Conservation (phyloP, 2,329 filamentous ascomycete species). For the Dryadomyces quercivorus region DNA sequence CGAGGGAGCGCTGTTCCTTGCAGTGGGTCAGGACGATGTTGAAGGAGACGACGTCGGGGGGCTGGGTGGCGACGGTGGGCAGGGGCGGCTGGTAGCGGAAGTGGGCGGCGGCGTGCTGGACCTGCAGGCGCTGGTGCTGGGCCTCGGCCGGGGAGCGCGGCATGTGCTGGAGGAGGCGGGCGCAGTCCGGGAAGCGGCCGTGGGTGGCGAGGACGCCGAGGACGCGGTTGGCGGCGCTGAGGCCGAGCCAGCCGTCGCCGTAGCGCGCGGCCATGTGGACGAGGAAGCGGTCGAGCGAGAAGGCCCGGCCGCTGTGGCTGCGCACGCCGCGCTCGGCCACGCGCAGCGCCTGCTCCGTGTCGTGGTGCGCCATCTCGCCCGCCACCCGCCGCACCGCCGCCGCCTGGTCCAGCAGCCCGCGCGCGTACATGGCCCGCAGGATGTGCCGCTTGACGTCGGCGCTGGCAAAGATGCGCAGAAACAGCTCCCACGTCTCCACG, state of each 20-base stretch:
- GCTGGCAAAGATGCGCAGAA: constrained; percentile 41
- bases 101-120: neutral
- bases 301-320: neutral
- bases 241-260: constrained; percentile 32
- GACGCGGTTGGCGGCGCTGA: constrained; percentile 23
- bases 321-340: neutral
- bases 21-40: constrained; percentile 21
- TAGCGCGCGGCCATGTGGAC: constrained; percentile 28
- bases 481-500: constrained; percentile 33
- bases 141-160: neutral
- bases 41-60: constrained; percentile 21
- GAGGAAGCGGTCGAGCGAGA: constrained; percentile 23
- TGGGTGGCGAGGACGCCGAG: constrained; percentile 30
- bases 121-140: neutral
- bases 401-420: constrained; percentile 28
- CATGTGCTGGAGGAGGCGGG: constrained; percentile 21
- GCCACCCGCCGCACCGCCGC: constrained; percentile 26
- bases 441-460: constrained; percentile 40
- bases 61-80: neutral
- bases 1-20: constrained; percentile 13
- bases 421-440: constrained; percentile 32
- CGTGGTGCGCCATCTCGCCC: constrained; percentile 28
- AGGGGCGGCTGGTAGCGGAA: neutral
- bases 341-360: constrained; percentile 26
- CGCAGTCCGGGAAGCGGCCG: constrained; percentile 18